Conservation (phyloP, 2,329 filamentous ascomycete genomes). For the Ilyonectria robusta region DNA sequence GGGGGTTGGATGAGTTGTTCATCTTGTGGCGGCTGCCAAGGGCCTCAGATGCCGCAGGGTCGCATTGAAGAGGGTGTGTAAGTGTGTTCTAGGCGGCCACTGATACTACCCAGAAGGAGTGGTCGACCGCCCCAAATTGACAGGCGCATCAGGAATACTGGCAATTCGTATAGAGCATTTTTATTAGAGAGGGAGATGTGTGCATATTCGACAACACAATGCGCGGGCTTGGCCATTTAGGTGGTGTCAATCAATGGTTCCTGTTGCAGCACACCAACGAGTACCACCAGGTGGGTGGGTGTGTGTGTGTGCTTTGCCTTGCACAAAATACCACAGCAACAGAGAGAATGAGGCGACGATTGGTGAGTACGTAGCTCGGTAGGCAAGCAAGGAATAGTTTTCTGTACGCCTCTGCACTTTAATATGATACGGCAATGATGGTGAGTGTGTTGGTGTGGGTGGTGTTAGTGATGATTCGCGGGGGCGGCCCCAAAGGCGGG, state of each 20-base stretch:
- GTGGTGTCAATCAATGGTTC: too few species aligned
- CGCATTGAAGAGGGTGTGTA: neutral
- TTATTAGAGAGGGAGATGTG: neutral
- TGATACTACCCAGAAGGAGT: neutral
- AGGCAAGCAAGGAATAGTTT: neutral
- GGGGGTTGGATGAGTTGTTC: neutral
- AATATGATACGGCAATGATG: constrained; percentile 9
- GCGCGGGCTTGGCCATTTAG: too few species aligned
- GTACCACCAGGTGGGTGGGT: too few species aligned
- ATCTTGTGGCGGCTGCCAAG: neutral
- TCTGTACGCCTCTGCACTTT: neutral
- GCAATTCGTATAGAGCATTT: neutral
- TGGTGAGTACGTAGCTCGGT: neutral
- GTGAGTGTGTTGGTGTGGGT: constrained; percentile 8
- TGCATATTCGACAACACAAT: too few species aligned
- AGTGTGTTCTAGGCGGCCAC: neutral
- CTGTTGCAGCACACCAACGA: too few species aligned
- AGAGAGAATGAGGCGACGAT: too few species aligned
- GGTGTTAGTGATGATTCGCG: constrained; percentile 1
- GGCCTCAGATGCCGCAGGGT: neutral
- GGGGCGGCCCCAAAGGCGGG: neutral
- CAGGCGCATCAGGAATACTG: neutral
- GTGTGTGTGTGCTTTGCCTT: too few species aligned
- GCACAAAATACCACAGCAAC: too few species aligned
- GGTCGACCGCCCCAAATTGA: neutral